Base-by-base conservation (phyloP, 2,329 filamentous ascomycete species). In the Trichothecium sympodiale region DNA sequence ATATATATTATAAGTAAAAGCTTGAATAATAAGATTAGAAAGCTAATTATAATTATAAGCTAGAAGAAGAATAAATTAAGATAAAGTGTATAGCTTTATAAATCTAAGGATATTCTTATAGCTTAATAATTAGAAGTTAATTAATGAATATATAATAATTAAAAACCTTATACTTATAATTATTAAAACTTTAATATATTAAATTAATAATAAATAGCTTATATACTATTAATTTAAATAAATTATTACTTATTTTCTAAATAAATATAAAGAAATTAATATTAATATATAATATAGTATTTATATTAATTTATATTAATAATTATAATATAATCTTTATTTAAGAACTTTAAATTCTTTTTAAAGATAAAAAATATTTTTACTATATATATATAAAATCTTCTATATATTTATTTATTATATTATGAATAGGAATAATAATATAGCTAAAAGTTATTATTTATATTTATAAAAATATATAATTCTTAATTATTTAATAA, bases 311-410 rank as follows among this genome's bases (percentile, higher is more conserved):
- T n/a, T n/a, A n/a, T n/a, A n/a, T n/a, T n/a, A n/a, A n/a, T n/a
- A n/a, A n/a, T n/a, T n/a, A n/a, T n/a, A n/a, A n/a, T n/a, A n/a
- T n/a, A n/a, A n/a, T n/a, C n/a, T n/a, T n/a, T n/a, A n/a, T n/a
- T n/a, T n/a, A n/a, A n/a, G n/a, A n/a, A n/a, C n/a, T n/a, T n/a
- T n/a, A n/a, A n/a, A n/a, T n/a, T n/a, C n/a, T n/a, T n/a, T n/a
- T n/a, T n/a, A n/a, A n/a, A n/a, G n/a, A n/a, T n/a, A n/a, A n/a
- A n/a, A n/a, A n/a, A n/a, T n/a, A n/a, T n/a, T n/a, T n/a, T n/a
- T n/a, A n/a, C n/a, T 31, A 31, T 31, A 31, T 10, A 17, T 35
- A 27, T 35, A 29, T 35, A 35, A 29, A 28, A n/a, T n/a, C n/a
- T n/a, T n/a, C n/a, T n/a, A n/a, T n/a, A n/a, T n/a, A n/a, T n/a